These are phyloP conservation scores for Rheum nobile DNA, from an alignment of 148 eudicot genomes.

Conservation along the genomic window DNA sequence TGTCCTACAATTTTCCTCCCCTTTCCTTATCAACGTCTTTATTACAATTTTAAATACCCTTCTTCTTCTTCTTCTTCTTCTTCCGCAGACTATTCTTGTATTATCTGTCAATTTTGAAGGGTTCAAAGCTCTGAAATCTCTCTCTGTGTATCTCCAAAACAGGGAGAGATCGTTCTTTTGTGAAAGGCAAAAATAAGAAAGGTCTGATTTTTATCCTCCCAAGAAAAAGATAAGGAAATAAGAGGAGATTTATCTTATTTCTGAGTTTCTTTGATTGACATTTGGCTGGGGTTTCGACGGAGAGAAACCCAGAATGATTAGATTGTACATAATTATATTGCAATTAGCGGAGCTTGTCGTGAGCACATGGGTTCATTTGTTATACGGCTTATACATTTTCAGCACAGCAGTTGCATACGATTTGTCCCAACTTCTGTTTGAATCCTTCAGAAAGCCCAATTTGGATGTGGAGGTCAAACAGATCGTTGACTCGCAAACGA, in stretches of 20 bases:
- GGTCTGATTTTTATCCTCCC: background rate
- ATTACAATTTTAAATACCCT: background rate
- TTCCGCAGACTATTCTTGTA: background rate
- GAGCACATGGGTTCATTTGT: constrained; percentile 73
- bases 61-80: background rate
- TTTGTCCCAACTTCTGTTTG: constrained; percentile 57
- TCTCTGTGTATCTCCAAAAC: background rate
- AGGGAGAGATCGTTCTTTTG: background rate
- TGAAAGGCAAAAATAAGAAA: background rate
- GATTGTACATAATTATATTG: constrained; percentile 47
- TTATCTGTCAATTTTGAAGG: background rate
- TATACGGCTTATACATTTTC: constrained; percentile 82
- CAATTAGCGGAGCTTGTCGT: constrained; percentile 69
- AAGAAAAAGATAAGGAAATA: background rate
- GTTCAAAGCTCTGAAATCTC: background rate
- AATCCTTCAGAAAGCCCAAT: constrained; percentile 29
- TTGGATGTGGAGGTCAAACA: constrained; percentile 23
- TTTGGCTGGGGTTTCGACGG: background rate
- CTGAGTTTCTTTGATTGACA: too few species aligned
- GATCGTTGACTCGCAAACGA: constrained; percentile 5
- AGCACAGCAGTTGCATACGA: constrained; percentile 86
- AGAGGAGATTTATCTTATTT: background rate
- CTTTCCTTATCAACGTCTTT: background rate
- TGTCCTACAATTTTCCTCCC: background rate
- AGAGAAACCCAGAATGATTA: constrained; percentile 30